Evolutionary conservation across 192 early-diverging fungal genomes (phyloP).

Genomic region (Mortierella hygrophila): DNA sequence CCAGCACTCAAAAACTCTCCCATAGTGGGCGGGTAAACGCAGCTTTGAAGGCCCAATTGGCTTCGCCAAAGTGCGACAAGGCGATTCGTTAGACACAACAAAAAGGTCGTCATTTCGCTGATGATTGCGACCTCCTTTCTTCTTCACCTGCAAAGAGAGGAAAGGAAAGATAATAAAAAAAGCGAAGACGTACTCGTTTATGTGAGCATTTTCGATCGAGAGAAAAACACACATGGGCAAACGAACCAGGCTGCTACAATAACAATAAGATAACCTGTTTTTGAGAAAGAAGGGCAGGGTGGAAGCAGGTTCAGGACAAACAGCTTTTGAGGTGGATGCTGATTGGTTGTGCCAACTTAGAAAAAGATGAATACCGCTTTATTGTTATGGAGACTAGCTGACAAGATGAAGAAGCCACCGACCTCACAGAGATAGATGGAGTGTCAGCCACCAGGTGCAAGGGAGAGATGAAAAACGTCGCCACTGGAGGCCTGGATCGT

Average conservation of each 20-base stretch:
- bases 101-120: slow-evolving; percentile 2
- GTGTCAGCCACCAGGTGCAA: not conserved
- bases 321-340: not conserved
- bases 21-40: not conserved
- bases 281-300: not conserved
- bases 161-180: not conserved
- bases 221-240: too few species aligned
- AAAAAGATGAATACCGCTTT: not conserved
- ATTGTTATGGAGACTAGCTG: not conserved
- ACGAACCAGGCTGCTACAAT: too few species aligned
- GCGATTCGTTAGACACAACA: not conserved
- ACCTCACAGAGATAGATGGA: not conserved
- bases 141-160: not conserved
- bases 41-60: not conserved
- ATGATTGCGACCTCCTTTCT: too few species aligned
- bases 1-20: not conserved
- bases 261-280: not conserved
- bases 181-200: not conserved
- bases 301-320: not conserved
- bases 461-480: not conserved
- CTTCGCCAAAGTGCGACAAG: not conserved
- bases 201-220: not conserved
- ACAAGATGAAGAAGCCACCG: not conserved
- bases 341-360: not conserved
- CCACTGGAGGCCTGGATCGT: not conserved